Base-by-base conservation (phyloP, 495 filamentous ascomycete species). In the Penicillium maclennaniae region DNA sequence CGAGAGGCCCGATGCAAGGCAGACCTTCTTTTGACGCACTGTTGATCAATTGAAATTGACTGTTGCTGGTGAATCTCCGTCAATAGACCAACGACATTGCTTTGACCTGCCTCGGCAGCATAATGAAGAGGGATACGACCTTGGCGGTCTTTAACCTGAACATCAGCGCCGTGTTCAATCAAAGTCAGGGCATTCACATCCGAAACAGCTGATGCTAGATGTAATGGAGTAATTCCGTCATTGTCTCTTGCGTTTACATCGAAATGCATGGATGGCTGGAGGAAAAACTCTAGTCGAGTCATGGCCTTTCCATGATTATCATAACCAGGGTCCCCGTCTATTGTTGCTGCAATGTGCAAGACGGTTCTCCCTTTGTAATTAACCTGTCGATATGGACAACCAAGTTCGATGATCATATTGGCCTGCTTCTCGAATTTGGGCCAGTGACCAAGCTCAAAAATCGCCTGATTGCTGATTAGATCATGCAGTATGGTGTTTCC, bases 201-300 rank as follows among this genome's bases (percentile, higher is more conserved):
- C 17, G 51, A 54, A 0, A 47, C 17, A 28, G 49, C 37, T 15
- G 53, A 36, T 20, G 89, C 89, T 19, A 91, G 63, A 66, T 95
- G 89, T 15, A 95, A 73, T 7, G 89, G 84, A 3, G 87, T 91
- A 57, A 93, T 91, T 20, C 89, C 90, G 55, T 91, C 86, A 48
- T 82, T 82, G 56, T 95, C 90, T 38, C 82, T 80, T 15, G 84
- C 82, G 69, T 93, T 92, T 58, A 93, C 69, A 62, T 95, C 87
- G 47, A 91, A 74, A 12, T 53, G 57, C 15, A 59, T 58, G 19
- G 59, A 63, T 6, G 21, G 16, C 16, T 53, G 43, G 23, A 58
- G 49, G 10, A 52, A 44, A 43, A 31, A 56, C 21, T 46, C 47
- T 40, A 23, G 46, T 50, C 28, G 16, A 12, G 37, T 49, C 47